Evolutionary conservation across 1,139 yeast genomes (phyloP).

Genomic region (Geotrichum klebahnii): DNA sequence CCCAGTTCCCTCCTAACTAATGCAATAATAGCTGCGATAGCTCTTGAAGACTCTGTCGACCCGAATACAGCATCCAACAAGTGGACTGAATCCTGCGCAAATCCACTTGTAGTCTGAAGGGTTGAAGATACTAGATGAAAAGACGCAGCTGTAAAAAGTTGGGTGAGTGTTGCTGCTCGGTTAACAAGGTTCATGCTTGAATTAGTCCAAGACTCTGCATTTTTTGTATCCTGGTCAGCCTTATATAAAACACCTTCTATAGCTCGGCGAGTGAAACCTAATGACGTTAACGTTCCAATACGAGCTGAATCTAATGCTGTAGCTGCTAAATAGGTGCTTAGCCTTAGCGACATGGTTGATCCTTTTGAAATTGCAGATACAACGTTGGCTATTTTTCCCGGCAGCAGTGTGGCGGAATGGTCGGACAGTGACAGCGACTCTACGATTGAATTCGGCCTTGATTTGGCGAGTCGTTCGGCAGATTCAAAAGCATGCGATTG

Average conservation of each 20-base stretch:
- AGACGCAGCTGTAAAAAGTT: slow-evolving; percentile 34
- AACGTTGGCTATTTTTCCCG: slow-evolving; percentile 31
- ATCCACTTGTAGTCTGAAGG: slow-evolving; percentile 28
- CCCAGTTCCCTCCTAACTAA: slow-evolving; percentile 35
- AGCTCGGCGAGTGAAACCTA: slow-evolving; percentile 34
- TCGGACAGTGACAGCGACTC: slow-evolving; percentile 19
- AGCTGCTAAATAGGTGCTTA: slow-evolving; percentile 33
- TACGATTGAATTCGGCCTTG: slow-evolving; percentile 4
- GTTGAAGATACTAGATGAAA: slow-evolving; percentile 34
- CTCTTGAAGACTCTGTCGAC: slow-evolving; percentile 37
- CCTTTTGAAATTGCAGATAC: slow-evolving; percentile 34
- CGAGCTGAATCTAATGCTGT: slow-evolving; percentile 33
- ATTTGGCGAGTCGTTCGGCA: neutral
- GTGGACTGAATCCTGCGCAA: slow-evolving; percentile 37
- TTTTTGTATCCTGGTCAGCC: slow-evolving; percentile 35
- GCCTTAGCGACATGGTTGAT: slow-evolving; percentile 33
- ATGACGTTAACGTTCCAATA: slow-evolving; percentile 31
- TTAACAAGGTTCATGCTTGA: slow-evolving; percentile 28
- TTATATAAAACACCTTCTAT: slow-evolving; percentile 33
- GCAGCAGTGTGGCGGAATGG: slow-evolving; percentile 30
- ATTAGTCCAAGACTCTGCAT: slow-evolving; percentile 27
- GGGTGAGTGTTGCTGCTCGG: slow-evolving; percentile 33
- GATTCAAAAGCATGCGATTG: neutral
- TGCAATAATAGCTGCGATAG: slow-evolving; percentile 34
- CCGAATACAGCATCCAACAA: slow-evolving; percentile 37